Evolutionary conservation across 441 rosid genomes (phyloP).

Genomic region (Omphalea diandra): DNA sequence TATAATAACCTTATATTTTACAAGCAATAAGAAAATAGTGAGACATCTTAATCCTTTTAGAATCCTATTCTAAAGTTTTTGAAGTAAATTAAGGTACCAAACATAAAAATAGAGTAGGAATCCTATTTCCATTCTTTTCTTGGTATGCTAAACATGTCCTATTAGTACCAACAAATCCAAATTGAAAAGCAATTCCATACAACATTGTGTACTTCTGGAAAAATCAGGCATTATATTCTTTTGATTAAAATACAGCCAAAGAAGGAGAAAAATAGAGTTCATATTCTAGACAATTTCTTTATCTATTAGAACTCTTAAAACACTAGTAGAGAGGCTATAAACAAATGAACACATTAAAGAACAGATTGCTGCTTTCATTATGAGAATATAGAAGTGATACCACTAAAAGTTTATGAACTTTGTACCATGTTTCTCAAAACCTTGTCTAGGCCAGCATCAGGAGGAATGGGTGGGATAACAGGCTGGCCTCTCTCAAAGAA

Average conservation of each 20-base stretch:
- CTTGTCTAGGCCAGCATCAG: constrained; percentile 62
- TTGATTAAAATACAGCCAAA: background rate
- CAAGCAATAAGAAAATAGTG: too few species aligned
- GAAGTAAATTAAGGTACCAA: too few species aligned
- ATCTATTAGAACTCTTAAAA: background rate
- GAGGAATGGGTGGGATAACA: constrained; percentile 60
- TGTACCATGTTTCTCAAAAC: constrained; percentile 73
- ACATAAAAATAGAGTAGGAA: too few species aligned
- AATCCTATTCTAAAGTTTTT: too few species aligned
- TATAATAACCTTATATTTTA: too few species aligned
- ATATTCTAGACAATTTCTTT: background rate
- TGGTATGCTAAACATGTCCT: too few species aligned
- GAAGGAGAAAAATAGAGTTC: background rate
- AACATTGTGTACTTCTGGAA: background rate
- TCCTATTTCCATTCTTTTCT: too few species aligned
- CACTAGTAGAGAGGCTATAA: background rate
- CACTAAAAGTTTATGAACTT: background rate
- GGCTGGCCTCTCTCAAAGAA: constrained; percentile 78
- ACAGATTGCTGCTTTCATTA: background rate
- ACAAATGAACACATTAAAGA: background rate
- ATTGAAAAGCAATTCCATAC: background rate
- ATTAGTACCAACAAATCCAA: background rate
- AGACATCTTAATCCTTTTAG: too few species aligned
- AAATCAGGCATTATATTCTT: background rate
- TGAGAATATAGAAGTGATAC: background rate